Conservation (phyloP, 192 early-diverging fungal genomes). For the Gorgonomyces haynaldii region DNA sequence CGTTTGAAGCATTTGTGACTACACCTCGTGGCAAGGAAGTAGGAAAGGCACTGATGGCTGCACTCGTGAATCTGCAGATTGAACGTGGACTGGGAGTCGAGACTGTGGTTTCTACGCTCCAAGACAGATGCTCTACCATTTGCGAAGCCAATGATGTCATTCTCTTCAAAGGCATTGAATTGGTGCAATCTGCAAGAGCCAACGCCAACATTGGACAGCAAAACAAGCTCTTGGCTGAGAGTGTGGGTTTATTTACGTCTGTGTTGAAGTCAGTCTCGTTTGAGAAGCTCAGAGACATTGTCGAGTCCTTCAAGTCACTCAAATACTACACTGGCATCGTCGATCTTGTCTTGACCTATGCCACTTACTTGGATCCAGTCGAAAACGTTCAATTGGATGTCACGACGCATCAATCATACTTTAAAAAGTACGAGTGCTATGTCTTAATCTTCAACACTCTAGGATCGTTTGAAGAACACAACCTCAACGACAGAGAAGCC, state of each 20-base stretch:
- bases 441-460: background rate
- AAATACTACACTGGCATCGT: constrained; percentile 10
- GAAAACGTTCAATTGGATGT: background rate
- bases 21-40: constrained; percentile 38
- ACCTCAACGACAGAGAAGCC: constrained; percentile 10
- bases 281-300: constrained; percentile 18
- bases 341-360: no score
- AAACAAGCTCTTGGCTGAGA: constrained; percentile 12
- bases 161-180: constrained; percentile 39
- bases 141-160: constrained; percentile 53
- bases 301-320: constrained; percentile 9
- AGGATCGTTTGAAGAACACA: background rate
- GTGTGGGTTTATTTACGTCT: constrained; percentile 6
- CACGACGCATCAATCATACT: background rate
- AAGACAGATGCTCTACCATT: constrained; percentile 50
- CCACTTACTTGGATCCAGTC: background rate
- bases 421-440: no score
- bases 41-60: constrained; percentile 50
- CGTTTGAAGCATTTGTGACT: constrained; percentile 47
- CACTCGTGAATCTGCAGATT: constrained; percentile 51
- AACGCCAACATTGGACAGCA: constrained; percentile 17
- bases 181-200: constrained; percentile 12
- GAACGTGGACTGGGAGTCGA: constrained; percentile 29
- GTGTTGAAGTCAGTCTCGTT: constrained; percentile 9
- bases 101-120: constrained; percentile 48